Base-by-base conservation (phyloP, 2,329 filamentous ascomycete species). In the Stagonosporopsis tanaceti region DNA sequence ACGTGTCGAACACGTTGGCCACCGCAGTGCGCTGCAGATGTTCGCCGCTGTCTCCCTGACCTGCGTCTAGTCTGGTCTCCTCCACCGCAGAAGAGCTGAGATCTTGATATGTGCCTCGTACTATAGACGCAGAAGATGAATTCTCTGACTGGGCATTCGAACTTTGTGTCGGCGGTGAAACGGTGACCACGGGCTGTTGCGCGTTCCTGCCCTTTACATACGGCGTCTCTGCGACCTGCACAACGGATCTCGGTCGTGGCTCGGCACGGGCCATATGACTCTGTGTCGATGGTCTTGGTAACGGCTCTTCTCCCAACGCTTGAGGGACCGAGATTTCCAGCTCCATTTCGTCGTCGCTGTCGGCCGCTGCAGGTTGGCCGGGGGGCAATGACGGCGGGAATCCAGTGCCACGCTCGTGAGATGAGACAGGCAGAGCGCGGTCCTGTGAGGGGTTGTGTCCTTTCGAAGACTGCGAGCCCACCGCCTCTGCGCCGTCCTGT, bases 141-240 rank as follows among this genome's bases (percentile, higher is more conserved):
- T 63, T 47, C 20, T 68, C 66, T 2, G 59, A 55, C 9, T 60
- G 47, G 1, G 53, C 57, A 20, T 61, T 69, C 17, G 64, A 64
- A 2, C 25, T 52, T 30, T 59, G 57, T 20, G 32, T 40, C n/a
- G 60, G 57, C 9, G 57, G 42, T 5, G 50, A 47, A 15, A 37
- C 40, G 20, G 34, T 52, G 7, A 46, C 17, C 4, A 25, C 24
- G 24, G 25, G 47, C 20, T 57, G 47, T 27, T 58, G 45, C 5
- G 39, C 52, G 14, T 50, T 59, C 34, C 64, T 71, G 28, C 54
- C 38, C 53, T 70, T 71, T 2, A 53, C 24, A 40, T 68, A 60
- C 2, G 71, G 72, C 1, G 73, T 76, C 42, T 75, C 70, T 34
- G 69, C 66, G 0, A 75, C 72, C 20, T 69, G 70, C 1, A 75